phyloP scores from a whole-genome alignment of 2,329 filamentous ascomycete genomes.

The Colletotrichum sansevieriae region DNA sequence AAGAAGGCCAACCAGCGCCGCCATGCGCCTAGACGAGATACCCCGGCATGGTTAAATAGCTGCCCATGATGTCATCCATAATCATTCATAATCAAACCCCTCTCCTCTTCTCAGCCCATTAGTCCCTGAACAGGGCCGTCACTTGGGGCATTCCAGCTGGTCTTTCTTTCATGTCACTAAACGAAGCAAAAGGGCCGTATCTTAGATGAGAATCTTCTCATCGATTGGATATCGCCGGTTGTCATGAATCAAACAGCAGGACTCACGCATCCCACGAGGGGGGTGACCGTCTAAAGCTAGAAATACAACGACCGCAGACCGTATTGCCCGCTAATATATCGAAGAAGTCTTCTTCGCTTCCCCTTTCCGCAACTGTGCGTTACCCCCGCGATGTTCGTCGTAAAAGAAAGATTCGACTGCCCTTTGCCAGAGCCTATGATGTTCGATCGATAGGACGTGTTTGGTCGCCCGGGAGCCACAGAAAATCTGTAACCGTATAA shows the following conservation, averaged over 20 bases:
- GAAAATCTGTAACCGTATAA: neutral
- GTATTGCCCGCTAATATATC: neutral
- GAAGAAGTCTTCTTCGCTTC: neutral
- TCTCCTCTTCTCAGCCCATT: neutral
- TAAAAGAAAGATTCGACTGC: neutral
- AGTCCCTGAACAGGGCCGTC: too few relatives aligned
- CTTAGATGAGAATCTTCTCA: slow-evolving; percentile 12
- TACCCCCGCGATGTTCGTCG: slow-evolving; percentile 15
- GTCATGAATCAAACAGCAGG: slow-evolving; percentile 25
- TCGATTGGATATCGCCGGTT: slow-evolving; percentile 22
- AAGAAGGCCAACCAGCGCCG: neutral
- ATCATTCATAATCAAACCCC: neutral
- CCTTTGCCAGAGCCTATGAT: neutral
- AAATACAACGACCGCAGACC: slow-evolving; percentile 35
- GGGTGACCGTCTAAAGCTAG: slow-evolving; percentile 30
- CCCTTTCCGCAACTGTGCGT: slow-evolving; percentile 16
- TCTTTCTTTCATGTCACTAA: too few relatives aligned
- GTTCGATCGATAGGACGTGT: slow-evolving; percentile 7
- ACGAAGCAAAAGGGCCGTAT: neutral
- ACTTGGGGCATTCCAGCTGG: too few relatives aligned
- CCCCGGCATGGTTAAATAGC: too few relatives aligned
- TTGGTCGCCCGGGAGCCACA: neutral
- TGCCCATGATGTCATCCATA: neutral
- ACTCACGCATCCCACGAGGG: slow-evolving; percentile 14
- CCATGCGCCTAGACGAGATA: neutral